A percentile compares a stretch with the other conserved stretches of the same genome.
phyloP scores from a whole-genome alignment of 2,329 filamentous ascomycete genomes.

The Cladosporium sp. region DNA sequence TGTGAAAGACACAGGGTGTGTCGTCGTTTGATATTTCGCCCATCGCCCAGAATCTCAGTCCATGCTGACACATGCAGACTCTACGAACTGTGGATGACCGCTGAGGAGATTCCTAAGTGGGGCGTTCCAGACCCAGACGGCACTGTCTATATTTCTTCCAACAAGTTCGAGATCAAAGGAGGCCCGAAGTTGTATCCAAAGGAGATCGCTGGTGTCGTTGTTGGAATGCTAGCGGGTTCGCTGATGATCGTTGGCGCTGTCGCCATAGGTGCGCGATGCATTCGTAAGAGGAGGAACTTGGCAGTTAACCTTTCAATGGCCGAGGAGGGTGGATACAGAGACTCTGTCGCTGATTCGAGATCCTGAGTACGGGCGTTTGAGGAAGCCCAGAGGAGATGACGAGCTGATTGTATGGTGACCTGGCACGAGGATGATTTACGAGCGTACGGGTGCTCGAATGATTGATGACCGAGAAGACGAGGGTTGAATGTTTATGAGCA shows the following conservation, averaged over 20 bases:
- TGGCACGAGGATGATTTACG: too few species aligned
- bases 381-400: too few species aligned
- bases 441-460: too few species aligned
- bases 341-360: neutral
- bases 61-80: neutral
- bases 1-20: neutral
- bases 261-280: neutral
- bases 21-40: neutral
- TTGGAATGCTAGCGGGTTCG: neutral
- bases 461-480: too few species aligned
- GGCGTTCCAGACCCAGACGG: neutral
- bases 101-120: neutral
- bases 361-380: too few species aligned
- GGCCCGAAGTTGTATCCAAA: neutral
- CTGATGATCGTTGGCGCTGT: neutral
- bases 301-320: neutral
- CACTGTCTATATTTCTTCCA: neutral
- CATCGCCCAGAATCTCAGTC: neutral
- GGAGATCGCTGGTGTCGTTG: neutral
- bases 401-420: too few species aligned
- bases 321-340: neutral
- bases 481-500: too few species aligned
- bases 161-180: neutral
- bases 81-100: neutral
- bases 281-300: neutral